phyloP scores from a whole-genome alignment of 139 green algal genomes.

The Tetraselmis striata region DNA sequence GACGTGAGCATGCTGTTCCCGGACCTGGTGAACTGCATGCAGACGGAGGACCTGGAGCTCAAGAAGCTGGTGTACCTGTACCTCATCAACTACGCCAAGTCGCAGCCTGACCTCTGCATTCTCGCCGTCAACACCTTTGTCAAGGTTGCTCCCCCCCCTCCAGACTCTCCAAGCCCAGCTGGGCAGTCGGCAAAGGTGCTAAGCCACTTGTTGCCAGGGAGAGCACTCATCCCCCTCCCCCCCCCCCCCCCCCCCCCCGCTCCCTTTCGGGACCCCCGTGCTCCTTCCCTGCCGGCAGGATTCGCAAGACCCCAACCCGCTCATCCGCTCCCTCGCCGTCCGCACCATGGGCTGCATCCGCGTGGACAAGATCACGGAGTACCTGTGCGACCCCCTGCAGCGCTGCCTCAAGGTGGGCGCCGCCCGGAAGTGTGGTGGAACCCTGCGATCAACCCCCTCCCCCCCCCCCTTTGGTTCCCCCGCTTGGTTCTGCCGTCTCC shows the following conservation, averaged over 20 bases:
- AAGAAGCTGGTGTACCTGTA: slow-evolving; percentile 99
- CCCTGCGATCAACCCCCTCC: too few species aligned
- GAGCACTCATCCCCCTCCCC: too few species aligned
- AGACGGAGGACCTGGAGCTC: slow-evolving; percentile 71
- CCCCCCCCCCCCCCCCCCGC: too few species aligned
- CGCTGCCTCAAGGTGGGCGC: slow-evolving; percentile 68
- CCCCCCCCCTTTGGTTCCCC: too few species aligned
- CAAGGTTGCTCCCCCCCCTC: slow-evolving; percentile 66
- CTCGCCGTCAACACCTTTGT: slow-evolving; percentile 99
- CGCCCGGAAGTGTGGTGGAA: too few species aligned
- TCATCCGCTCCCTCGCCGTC: slow-evolving; percentile 94
- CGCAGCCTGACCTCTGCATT: slow-evolving; percentile 95
- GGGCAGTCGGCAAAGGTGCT: too few species aligned
- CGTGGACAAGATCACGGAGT: slow-evolving; percentile 98
- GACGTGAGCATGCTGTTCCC: slow-evolving; percentile 91
- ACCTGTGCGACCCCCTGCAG: slow-evolving; percentile 95
- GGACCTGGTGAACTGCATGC: slow-evolving; percentile 98
- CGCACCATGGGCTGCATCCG: slow-evolving; percentile 99
- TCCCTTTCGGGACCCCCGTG: too few species aligned
- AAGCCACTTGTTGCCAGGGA: too few species aligned
- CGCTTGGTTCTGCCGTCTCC: too few species aligned
- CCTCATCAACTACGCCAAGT: slow-evolving; percentile 99
- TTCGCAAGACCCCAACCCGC: slow-evolving; percentile 93
- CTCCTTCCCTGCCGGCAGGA: slow-evolving; percentile 57
- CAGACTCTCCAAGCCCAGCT: background rate